Base-by-base conservation (phyloP, 441 rosid genomes). In the Corymbia calophylla region DNA sequence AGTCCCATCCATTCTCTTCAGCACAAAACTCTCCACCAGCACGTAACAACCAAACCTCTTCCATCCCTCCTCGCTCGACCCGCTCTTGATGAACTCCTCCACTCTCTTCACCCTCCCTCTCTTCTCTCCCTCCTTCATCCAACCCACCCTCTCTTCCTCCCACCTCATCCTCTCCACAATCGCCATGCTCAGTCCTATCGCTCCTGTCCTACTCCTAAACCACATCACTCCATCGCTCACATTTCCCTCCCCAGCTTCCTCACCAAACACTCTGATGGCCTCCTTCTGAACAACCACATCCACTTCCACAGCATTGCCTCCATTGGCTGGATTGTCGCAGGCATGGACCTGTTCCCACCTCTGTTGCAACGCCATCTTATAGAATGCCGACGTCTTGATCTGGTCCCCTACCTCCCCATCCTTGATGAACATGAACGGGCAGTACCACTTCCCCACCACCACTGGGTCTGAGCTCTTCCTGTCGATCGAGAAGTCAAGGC, bases 391-490 rank as follows among this genome's bases (percentile, higher is more conserved):
- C 86, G 86, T 93, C 90, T 53, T 93, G 94, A 95, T 94, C 87
- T 92, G 95, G 44, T 84, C 53, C 85, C 92, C 91, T 7, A 90
- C 66, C 44, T 87, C 54, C 32, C 91, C 93, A 53, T 95, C 96
- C 62, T 89, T 73, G 93, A 95, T 93, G 86, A 95, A 95, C 92
- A 95, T 88, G 86, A 94, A 93, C 8, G 96, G 96, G 87, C 96
- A 95, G 88, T 95, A 95, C 96, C 97, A 95, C 92, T 92, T 92
- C 80, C 96, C 96, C 18, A 95, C 94, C 18, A 93, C 89, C 47
- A 90, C 93, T 0, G 92, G 88, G 32, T 89, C 91, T 4, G 96
- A 95, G 53, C 91, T 89, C 86, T 91, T 91, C 88, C 86, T 88
- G 5, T 88, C 64, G 48, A 92, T 85, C 0, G 90, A 89, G 91